Conservation (phyloP, 371 early-diverging fungal genomes). For the Apophysomyces trapeziformis region DNA sequence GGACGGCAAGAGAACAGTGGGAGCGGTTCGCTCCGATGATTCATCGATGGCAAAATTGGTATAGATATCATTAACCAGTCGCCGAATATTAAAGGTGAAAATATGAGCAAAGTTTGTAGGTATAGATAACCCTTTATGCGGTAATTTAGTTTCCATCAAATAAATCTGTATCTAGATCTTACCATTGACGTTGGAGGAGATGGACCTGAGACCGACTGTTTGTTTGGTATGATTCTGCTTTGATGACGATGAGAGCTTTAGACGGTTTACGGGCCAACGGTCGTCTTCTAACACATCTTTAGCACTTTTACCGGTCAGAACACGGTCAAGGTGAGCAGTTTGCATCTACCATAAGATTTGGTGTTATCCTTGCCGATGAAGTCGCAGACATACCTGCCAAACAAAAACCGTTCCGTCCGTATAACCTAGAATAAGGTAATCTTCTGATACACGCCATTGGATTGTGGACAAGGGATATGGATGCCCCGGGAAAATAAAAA, state of each 20-base stretch:
- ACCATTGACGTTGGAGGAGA: constrained; percentile 34
- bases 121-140: constrained; percentile 16
- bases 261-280: constrained; percentile 56
- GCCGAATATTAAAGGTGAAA: constrained; percentile 48
- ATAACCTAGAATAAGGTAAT: constrained; percentile 70
- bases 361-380: background rate
- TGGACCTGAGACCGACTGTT: constrained; percentile 30
- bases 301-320: constrained; percentile 59
- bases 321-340: constrained; percentile 75
- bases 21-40: background rate
- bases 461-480: constrained; percentile 56
- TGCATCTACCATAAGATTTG: constrained; percentile 56
- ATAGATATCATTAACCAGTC: constrained; percentile 41
- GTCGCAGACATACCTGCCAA: constrained; percentile 69
- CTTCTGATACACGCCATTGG: constrained; percentile 75
- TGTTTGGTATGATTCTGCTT: constrained; percentile 23
- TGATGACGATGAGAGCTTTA: constrained; percentile 24
- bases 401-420: constrained; percentile 67
- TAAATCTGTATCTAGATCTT: background rate
- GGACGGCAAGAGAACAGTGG: constrained; percentile 33
- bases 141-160: background rate
- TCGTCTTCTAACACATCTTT: constrained; percentile 63
- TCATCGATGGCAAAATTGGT: constrained; percentile 16
- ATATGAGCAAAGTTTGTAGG: constrained; percentile 38
- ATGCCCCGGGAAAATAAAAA: constrained; percentile 68